Conservation (phyloP, 2,329 filamentous ascomycete genomes). For the Xylaria sp. region DNA sequence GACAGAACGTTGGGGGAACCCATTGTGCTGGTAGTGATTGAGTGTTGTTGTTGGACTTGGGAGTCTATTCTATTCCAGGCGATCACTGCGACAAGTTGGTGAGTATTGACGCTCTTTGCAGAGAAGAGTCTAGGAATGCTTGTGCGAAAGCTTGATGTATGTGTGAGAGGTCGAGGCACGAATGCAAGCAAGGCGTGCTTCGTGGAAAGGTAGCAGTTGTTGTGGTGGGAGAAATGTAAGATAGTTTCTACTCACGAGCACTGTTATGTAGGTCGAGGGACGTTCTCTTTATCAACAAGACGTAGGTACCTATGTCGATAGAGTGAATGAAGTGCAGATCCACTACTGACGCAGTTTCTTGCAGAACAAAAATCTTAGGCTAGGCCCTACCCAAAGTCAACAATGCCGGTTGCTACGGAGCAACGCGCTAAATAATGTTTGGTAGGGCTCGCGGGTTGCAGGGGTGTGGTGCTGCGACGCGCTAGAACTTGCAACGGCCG, state of each 20-base stretch:
- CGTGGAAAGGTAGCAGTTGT: background rate
- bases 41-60: background rate
- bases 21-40: conserved; percentile 55
- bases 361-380: conserved; percentile 32
- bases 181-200: background rate
- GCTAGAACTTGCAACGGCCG: background rate
- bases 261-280: conserved; percentile 53
- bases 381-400: conserved; percentile 36
- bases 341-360: conserved; percentile 27
- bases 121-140: conserved; percentile 13
- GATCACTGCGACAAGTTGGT: background rate
- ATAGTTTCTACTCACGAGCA: conserved; percentile 3
- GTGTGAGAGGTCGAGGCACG: background rate
- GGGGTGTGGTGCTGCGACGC: conserved; percentile 8
- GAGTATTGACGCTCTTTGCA: conserved; percentile 1
- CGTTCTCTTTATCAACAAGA: conserved; percentile 31
- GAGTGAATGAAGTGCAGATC: conserved; percentile 7
- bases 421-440: conserved; percentile 27
- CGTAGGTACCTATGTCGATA: background rate
- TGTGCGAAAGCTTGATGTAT: conserved; percentile 17
- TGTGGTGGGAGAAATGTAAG: conserved; percentile 13
- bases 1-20: conserved; percentile 68
- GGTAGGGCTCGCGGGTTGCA: conserved; percentile 3
- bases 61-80: background rate
- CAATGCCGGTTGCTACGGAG: conserved; percentile 38